phyloP scores from a whole-genome alignment of 169 alveolate genomes.

The Ichthyophthirius multifiliis region DNA sequence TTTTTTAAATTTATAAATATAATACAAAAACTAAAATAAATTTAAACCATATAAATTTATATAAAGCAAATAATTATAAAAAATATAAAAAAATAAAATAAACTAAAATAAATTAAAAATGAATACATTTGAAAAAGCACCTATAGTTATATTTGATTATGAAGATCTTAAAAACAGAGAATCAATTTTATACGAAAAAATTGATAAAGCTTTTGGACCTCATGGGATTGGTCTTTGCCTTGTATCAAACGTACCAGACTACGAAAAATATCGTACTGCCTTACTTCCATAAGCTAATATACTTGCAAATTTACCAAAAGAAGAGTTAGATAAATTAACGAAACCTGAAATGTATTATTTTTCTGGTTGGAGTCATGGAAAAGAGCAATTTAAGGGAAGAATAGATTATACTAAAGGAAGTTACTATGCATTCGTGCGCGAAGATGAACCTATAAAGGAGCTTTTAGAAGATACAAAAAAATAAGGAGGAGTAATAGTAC shows the following conservation, averaged over 20 bases:
- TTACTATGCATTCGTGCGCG: neutral
- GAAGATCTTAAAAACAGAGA: slow-evolving; percentile 33
- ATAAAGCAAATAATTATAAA: too few species aligned
- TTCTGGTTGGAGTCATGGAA: neutral
- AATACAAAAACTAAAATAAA: too few species aligned
- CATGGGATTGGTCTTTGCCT: neutral
- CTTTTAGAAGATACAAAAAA: too few species aligned
- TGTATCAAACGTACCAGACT: neutral
- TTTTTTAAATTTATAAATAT: too few species aligned
- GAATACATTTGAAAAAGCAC: too few species aligned
- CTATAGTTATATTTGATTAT: neutral
- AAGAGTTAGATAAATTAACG: neutral
- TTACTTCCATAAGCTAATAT: neutral
- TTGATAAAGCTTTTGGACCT: neutral
- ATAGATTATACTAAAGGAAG: neutral
- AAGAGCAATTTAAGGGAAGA: neutral
- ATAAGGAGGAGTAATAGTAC: too few species aligned
- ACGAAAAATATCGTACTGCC: neutral
- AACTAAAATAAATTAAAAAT: too few species aligned
- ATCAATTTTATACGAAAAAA: neutral
- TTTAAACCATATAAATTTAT: too few species aligned
- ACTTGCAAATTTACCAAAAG: neutral
- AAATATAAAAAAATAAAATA: too few species aligned
- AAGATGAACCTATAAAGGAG: neutral
- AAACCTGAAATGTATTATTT: neutral